Evolutionary conservation across 495 filamentous ascomycete genomes (phyloP), one percentile per base, ranked within the genome.

Genomic region (Cladorrhinum samala): DNA sequence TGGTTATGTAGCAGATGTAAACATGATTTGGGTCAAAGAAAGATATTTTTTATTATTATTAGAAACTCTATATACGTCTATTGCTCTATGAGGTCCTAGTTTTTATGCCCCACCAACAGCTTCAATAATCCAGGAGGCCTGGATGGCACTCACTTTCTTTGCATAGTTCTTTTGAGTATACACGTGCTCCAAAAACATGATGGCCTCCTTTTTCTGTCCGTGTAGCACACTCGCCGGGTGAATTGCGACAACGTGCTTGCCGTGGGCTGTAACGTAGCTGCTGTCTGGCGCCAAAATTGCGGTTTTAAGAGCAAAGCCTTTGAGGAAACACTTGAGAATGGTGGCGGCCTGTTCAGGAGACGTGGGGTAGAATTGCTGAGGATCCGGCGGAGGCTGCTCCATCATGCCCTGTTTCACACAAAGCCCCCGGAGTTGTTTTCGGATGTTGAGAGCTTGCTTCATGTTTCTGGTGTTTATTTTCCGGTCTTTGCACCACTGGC

Each of bases 111-210:
- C 68, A 20, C 71, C 78, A 63, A 89, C 63, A 2, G 79, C 81
- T 55, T 91, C 87, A 5, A 79, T 78, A 23, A 96, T 79, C 94
- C 93, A 97, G 56, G 86, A 79, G 61, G 91, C 83, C 73, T 95
- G 86, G 30, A 96, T 83, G 2, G 81, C 83, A 68, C 87, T 94
- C 45, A 96, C 92, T 36, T 86, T 85, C 64, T 90, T 85, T 13
- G 87, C 94, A 71, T 94, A 99, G 60, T 85, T 91, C 65, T 85
- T 88, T 47, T 85, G 88, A 7, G 94, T 99, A 65, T 87, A 97
- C 2, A 99, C 91, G 68, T 93, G 91, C 67, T 99, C 91, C 57
- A 91, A 81, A 61, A 92, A 99, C 83, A 97, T 84, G 59, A 99
- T 93, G 0, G 89, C 92, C 74, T 96, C 92, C 51, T 85, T 79